Evolutionary conservation across 1,284 basidiomycete genomes (phyloP), one percentile per base, ranked within the genome.

Genomic region (Papiliotrema flavescens): DNA sequence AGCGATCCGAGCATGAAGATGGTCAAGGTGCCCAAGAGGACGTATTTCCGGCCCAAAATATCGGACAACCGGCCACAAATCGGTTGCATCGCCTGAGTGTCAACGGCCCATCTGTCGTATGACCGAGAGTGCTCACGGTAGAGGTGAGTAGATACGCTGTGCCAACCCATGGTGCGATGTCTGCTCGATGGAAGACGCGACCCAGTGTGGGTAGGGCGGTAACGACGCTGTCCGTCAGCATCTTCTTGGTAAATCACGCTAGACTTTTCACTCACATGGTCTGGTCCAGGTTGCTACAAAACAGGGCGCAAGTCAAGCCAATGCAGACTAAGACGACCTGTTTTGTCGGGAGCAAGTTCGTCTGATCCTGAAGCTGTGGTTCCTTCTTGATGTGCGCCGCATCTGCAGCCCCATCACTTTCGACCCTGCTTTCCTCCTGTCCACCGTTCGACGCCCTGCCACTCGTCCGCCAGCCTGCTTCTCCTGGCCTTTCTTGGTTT

Each of bases 31-130:
- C 81, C 71, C 40, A 83, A 80, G 39, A 89, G 76, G 0, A 83
- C 82, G 20, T 76, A 73, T 67, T 89, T 89, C 32, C 88, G 79
- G n/a, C 88, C 88, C 61, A 88, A 89, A 34, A 87, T 88, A 61
- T 90, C 87, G 78, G 84, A 77, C 19, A 88, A 82, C 7, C 85
- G 80, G 34, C 86, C 86, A 69, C 87, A 82, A 3, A 82, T 71
- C 1, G 74, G 80, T 68, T 88, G 87, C 60, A 86, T 84, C 15
- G 83, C 82, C 6, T 86, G 84, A 32, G 6, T 32, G 44, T 46
- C 24, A 46, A 24, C 32, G 7, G 28, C 23, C 8, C n/a, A 20
- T 23, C 26, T 32, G 20, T 0, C 34, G 42, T 26, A 20, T 2
- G 43, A 7, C 19, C 7, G 35, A 1, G 20, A 11, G 28, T n/a